phyloP scores from a whole-genome alignment of 345 rosid species.

The Linum usitatissimum region DNA sequence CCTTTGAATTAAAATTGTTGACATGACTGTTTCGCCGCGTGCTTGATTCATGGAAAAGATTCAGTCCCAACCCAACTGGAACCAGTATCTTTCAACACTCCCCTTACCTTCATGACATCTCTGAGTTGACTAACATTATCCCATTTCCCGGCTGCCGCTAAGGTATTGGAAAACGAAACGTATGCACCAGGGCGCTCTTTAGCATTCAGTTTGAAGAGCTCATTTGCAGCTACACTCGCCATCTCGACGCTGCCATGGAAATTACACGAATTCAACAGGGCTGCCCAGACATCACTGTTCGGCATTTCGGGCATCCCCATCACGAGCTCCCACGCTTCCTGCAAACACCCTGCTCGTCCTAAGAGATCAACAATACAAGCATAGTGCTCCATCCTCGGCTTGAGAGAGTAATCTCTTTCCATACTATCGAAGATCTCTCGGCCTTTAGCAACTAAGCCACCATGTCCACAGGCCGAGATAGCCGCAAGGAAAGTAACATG shows the following conservation, averaged over 20 bases:
- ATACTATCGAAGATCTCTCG: constrained; percentile 62
- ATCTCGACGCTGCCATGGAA: constrained; percentile 54
- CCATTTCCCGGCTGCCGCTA: constrained; percentile 86
- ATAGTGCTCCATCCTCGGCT: constrained; percentile 84
- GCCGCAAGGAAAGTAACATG: constrained; percentile 81
- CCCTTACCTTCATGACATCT: constrained; percentile 51
- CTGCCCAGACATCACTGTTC: constrained; percentile 82
- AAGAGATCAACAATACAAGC: constrained; percentile 88
- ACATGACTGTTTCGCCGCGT: neutral
- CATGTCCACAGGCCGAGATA: constrained; percentile 77
- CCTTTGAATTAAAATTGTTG: neutral
- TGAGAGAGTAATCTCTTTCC: constrained; percentile 54
- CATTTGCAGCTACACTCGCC: constrained; percentile 56
- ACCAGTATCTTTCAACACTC: constrained; percentile 51
- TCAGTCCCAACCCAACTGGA: constrained; percentile 63
- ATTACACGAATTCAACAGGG: constrained; percentile 70
- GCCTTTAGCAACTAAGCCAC: constrained; percentile 64
- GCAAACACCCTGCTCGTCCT: constrained; percentile 67
- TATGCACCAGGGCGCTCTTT: constrained; percentile 76
- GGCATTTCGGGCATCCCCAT: constrained; percentile 57
- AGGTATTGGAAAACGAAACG: constrained; percentile 62
- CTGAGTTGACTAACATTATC: constrained; percentile 54
- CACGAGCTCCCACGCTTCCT: constrained; percentile 52
- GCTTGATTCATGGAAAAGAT: neutral
- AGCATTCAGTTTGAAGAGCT: constrained; percentile 62